Evolutionary conservation across 2,329 filamentous ascomycete genomes (phyloP).

Genomic region (Pseudocercospora vitis): DNA sequence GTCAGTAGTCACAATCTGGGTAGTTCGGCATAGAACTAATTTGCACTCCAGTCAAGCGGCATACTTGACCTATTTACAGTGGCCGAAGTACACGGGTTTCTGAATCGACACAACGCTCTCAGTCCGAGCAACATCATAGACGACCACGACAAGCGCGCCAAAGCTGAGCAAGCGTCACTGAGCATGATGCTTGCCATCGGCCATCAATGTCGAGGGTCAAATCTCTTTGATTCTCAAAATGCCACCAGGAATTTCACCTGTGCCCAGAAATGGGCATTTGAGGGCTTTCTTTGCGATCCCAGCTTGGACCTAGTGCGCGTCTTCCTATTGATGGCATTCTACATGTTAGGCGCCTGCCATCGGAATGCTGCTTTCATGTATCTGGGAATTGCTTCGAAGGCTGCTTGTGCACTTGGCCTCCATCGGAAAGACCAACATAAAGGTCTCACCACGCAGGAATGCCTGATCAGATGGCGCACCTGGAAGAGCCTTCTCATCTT

Average conservation of each 20-base stretch:
- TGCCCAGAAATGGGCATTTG: slow-evolving; percentile 52
- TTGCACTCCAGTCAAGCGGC: slow-evolving; percentile 42
- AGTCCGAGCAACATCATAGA: slow-evolving; percentile 24
- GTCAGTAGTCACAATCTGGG: slow-evolving; percentile 33
- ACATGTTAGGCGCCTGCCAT: slow-evolving; percentile 59
- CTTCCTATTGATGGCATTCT: slow-evolving; percentile 60
- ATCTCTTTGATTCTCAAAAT: slow-evolving; percentile 25
- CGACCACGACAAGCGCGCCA: slow-evolving; percentile 33
- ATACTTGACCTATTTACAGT: slow-evolving; percentile 42
- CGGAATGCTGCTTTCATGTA: slow-evolving; percentile 65
- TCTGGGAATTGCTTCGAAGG: slow-evolving; percentile 58
- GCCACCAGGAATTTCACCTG: slow-evolving; percentile 48
- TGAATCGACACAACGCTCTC: slow-evolving; percentile 23
- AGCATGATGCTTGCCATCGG: slow-evolving; percentile 55
- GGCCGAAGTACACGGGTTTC: slow-evolving; percentile 29
- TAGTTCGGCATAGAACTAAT: slow-evolving; percentile 20
- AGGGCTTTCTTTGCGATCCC: slow-evolving; percentile 55
- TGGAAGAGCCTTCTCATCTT: slow-evolving; percentile 52
- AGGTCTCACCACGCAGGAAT: slow-evolving; percentile 22
- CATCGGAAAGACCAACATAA: slow-evolving; percentile 42
- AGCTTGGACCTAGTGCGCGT: slow-evolving; percentile 54
- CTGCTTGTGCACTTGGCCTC: slow-evolving; percentile 58
- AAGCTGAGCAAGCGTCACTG: slow-evolving; percentile 38
- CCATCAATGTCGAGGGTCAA: slow-evolving; percentile 45
- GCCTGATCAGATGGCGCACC: slow-evolving; percentile 40